phyloP scores from a whole-genome alignment of 2,329 filamentous ascomycete genomes.

The Chaetomium globosum region DNA sequence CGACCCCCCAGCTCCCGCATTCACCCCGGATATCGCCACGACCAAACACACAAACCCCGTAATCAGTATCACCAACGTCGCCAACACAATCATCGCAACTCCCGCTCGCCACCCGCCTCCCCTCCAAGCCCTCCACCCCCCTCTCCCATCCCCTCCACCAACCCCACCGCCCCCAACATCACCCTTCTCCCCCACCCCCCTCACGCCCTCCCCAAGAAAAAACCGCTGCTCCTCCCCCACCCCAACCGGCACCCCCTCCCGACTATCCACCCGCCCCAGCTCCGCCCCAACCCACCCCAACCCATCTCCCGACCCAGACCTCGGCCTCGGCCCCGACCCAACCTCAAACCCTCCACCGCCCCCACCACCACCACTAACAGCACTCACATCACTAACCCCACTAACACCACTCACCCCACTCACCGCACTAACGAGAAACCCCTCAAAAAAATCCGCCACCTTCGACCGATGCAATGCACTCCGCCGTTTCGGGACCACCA shows the following conservation, averaged over 20 bases:
- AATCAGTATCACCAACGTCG: constrained; percentile 46
- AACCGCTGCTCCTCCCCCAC: constrained; percentile 32
- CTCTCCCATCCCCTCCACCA: background rate
- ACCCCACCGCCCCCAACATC: constrained; percentile 44
- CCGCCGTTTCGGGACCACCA: constrained; percentile 36
- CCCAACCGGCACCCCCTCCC: constrained; percentile 9
- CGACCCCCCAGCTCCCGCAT: constrained; percentile 42
- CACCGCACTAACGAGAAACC: constrained; percentile 18
- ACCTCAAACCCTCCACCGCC: background rate
- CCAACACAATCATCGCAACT: constrained; percentile 48
- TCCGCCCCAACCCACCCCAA: background rate
- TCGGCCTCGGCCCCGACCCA: background rate
- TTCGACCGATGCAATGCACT: constrained; percentile 41
- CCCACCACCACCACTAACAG: background rate
- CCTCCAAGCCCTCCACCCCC: constrained; percentile 38
- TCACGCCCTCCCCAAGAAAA: constrained; percentile 18
- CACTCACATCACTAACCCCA: background rate
- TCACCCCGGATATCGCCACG: constrained; percentile 41
- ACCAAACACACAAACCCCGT: constrained; percentile 45
- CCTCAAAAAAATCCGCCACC: constrained; percentile 43
- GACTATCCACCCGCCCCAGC: constrained; percentile 19
- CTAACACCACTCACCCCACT: background rate
- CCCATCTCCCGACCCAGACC: background rate
- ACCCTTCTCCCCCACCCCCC: constrained; percentile 49
- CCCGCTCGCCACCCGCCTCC: constrained; percentile 54